Evolutionary conservation across 495 filamentous ascomycete species (phyloP), one percentile per base, ranked within the genome.

Genomic region (Pyrenopolyporus hunteri): DNA sequence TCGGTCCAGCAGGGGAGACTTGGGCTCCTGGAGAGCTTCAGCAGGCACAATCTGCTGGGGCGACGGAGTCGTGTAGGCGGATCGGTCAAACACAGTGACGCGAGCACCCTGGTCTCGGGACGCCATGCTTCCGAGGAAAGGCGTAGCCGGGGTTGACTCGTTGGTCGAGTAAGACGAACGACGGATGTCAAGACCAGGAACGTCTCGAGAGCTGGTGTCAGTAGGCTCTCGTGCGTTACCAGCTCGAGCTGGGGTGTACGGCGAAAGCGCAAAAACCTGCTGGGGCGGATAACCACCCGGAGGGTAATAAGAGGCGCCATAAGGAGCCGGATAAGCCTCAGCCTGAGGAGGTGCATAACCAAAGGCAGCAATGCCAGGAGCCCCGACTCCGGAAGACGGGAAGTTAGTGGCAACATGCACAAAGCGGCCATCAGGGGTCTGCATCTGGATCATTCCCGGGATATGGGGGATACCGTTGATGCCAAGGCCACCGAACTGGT

Each of bases 161-260:
- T 82, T 88, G 23, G 88, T 91, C 3, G 88, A 91, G 67, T 84
- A 84, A 14, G 84, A 87, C 20, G 80, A 82, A 25, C 84, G 83
- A 32, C 84, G 83, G 56, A 85, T 84, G 52, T 85, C 80, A 29
- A 87, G 73, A 25, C 75, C 82, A 4, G 84, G 84, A 42, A 85
- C 77, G 23, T 84, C 82, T 43, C 78, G 63, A 29, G 65, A 74
- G 46, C 67, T 69, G 42, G 69, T 70, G 14, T 81, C 78, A 11
- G 68, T 61, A 43, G 60, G 74, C 40, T 76, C 73, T 43, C 74
- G 74, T 0, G 76, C 67, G 37, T 73, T 66, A 5, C 57, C 49
- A 17, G 75, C 57, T 6, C 79, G 74, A 16, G 74, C 77, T 7
- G 79, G 78, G 4, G 81, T 82, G 64, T 80, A 82, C 11, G 82